Percentiles rank a stretch among this genome's conserved stretches.
Conservation (phyloP, 768 basidiomycete species). For the Mycena latifolia region DNA sequence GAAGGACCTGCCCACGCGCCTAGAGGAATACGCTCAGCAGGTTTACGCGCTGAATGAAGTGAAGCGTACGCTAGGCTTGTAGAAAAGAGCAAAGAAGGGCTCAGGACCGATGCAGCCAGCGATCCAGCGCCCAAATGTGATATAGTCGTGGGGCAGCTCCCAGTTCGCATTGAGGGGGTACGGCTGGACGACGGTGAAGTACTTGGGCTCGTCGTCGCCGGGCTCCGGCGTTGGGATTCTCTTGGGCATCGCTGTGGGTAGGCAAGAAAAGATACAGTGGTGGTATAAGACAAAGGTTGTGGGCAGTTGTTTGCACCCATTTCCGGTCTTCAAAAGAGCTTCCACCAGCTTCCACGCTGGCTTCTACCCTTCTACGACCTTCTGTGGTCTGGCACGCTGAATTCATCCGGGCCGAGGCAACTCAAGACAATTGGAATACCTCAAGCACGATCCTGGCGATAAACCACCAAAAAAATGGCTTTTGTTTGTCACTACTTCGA, state of each 20-base stretch:
- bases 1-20: slow-evolving; percentile 62
- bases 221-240: slow-evolving; percentile 43
- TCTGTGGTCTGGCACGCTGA: too few relatives aligned
- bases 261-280: slow-evolving; percentile 8
- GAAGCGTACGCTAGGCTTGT: slow-evolving; percentile 59
- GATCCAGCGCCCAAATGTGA: slow-evolving; percentile 60
- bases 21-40: slow-evolving; percentile 30
- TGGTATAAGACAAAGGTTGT: slow-evolving; percentile 8
- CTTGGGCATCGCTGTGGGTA: slow-evolving; percentile 40
- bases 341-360: too few relatives aligned
- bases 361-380: too few relatives aligned
- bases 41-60: neutral
- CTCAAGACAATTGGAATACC: too few relatives aligned
- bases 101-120: slow-evolving; percentile 55
- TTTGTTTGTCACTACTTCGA: too few relatives aligned
- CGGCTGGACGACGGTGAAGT: slow-evolving; percentile 60
- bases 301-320: slow-evolving; percentile 1
- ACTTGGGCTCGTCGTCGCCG: slow-evolving; percentile 58
- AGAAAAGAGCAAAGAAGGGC: slow-evolving; percentile 56
- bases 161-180: slow-evolving; percentile 64
- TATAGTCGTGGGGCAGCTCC: slow-evolving; percentile 54
- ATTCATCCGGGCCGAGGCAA: too few relatives aligned
- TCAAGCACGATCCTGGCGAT: too few relatives aligned
- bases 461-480: too few relatives aligned
- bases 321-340: neutral